Conservation (phyloP, 768 basidiomycete species). For the Xanthoconium purpureum region DNA sequence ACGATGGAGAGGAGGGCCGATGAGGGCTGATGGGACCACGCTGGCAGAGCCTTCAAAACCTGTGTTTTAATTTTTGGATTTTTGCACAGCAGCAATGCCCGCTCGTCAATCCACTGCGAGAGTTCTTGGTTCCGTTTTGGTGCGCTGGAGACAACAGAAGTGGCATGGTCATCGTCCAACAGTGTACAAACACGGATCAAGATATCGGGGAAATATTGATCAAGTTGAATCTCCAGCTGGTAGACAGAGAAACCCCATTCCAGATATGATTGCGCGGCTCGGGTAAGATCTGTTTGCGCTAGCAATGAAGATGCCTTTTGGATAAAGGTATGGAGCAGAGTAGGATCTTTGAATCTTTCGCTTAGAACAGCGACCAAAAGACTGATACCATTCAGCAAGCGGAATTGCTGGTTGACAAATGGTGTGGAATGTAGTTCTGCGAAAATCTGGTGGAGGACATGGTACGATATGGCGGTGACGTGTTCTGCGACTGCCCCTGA, state of each 20-base stretch:
- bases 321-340: conserved; percentile 65
- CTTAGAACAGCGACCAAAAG: conserved; percentile 68
- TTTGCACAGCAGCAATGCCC: conserved; percentile 43
- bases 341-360: conserved; percentile 51
- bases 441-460: conserved; percentile 72
- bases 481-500: conserved; percentile 35
- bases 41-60: conserved; percentile 56
- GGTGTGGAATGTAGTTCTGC: conserved; percentile 60
- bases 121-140: conserved; percentile 45
- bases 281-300: conserved; percentile 62
- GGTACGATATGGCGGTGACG: conserved; percentile 64
- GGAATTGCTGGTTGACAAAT: conserved; percentile 80
- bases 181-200: conserved; percentile 66
- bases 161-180: conserved; percentile 51
- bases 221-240: conserved; percentile 36
- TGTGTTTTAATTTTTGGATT: conserved; percentile 39
- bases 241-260: conserved; percentile 71
- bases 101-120: conserved; percentile 60
- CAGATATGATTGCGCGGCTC: conserved; percentile 70
- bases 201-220: conserved; percentile 59
- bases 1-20: conserved; percentile 42
- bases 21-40: conserved; percentile 72
- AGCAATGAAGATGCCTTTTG: conserved; percentile 67
- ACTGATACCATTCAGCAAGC: conserved; percentile 68
- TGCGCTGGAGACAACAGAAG: conserved; percentile 28